Percentiles rank a stretch among this genome's conserved stretches.
Evolutionary conservation across 768 basidiomycete genomes (phyloP).

Genomic region (Lactarius indigo): DNA sequence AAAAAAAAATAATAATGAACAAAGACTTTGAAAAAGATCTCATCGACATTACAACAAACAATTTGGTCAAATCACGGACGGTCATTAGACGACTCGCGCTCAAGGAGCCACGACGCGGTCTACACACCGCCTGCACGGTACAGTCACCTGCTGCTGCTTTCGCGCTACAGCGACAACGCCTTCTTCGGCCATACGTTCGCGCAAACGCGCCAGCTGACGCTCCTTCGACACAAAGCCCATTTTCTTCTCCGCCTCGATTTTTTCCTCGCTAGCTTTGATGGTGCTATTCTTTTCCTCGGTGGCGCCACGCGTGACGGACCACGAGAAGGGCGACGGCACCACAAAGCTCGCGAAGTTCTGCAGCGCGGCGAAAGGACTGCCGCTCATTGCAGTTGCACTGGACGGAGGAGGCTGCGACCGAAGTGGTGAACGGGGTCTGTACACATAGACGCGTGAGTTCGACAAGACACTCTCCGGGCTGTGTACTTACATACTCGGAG

Average conservation of each 20-base stretch:
- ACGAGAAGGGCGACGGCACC: constrained; percentile 42
- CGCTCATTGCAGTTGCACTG: constrained; percentile 30
- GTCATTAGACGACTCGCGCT: background rate
- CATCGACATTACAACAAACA: constrained; percentile 19
- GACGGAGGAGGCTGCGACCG: constrained; percentile 27
- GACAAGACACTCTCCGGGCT: background rate
- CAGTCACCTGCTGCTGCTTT: background rate
- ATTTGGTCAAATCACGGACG: background rate
- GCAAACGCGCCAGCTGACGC: constrained; percentile 63
- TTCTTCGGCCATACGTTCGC: constrained; percentile 48
- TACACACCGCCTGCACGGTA: constrained; percentile 13
- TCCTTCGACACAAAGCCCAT: constrained; percentile 54
- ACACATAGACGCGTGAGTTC: background rate
- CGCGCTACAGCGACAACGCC: background rate
- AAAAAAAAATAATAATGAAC: background rate
- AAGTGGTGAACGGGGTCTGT: background rate
- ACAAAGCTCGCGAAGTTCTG: constrained; percentile 60
- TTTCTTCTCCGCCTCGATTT: constrained; percentile 26
- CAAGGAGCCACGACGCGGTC: constrained; percentile 21
- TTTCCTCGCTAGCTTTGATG: constrained; percentile 12
- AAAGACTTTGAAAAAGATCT: background rate
- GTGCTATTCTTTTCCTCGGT: background rate
- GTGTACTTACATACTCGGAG: constrained; percentile 37
- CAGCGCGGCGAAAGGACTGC: constrained; percentile 39
- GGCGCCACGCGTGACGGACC: constrained; percentile 25